These are phyloP conservation scores for Hypoxylon subgilvum DNA, from an alignment of 495 filamentous ascomycete species.

Conservation along the genomic window DNA sequence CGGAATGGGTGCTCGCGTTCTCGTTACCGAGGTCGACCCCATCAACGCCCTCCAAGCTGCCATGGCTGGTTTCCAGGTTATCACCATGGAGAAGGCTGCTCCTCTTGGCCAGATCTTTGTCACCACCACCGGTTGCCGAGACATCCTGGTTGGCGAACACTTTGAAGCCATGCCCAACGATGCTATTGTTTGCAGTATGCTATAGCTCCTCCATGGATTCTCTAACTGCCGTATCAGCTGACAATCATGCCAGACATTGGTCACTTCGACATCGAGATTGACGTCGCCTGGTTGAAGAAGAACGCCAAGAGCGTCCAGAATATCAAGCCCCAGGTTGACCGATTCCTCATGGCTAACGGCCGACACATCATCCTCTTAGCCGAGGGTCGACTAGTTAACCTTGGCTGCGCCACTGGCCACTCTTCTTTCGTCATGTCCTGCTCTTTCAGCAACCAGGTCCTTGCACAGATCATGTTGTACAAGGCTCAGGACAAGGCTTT, in stretches of 20 bases:
- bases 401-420: constrained; percentile 98
- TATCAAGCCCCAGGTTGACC: constrained; percentile 99
- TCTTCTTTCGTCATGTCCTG: constrained; percentile 99
- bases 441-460: constrained; percentile 99
- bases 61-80: constrained; percentile 95
- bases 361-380: constrained; percentile 97
- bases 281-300: constrained; percentile 99
- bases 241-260: constrained; percentile 75
- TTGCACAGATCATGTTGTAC: constrained; percentile 97
- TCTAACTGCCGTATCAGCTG: constrained; percentile 9
- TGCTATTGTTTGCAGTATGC: constrained; percentile 97
- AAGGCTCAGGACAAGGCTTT: constrained; percentile 89
- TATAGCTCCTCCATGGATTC: constrained; percentile 33
- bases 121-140: constrained; percentile 98
- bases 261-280: constrained; percentile 99
- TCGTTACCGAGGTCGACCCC: constrained; percentile 96
- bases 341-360: constrained; percentile 91
- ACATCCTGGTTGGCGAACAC: constrained; percentile 90
- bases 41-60: constrained; percentile 99
- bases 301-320: constrained; percentile 89
- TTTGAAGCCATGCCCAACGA: constrained; percentile 98
- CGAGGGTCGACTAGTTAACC: constrained; percentile 97
- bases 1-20: constrained; percentile 94
- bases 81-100: constrained; percentile 96
- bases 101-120: constrained; percentile 94